phyloP scores from a whole-genome alignment of 2,329 filamentous ascomycete species.

The Colletotrichum tabaci region DNA sequence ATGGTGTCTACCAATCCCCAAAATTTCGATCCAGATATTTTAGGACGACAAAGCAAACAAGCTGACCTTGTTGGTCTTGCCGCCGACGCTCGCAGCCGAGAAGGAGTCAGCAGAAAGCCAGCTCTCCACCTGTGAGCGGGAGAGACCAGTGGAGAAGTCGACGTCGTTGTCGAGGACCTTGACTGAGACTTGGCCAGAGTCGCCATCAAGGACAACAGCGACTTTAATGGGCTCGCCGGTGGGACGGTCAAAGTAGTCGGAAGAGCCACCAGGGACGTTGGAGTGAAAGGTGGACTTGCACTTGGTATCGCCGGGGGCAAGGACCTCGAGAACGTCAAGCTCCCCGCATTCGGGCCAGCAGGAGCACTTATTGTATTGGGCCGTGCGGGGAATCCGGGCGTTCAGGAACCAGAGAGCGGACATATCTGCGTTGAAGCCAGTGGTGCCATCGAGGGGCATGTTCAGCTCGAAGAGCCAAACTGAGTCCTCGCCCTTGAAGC shows the following conservation, averaged over 20 bases:
- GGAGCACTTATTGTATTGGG: conserved; percentile 80
- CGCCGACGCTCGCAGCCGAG: conserved; percentile 7
- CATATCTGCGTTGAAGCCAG: conserved; percentile 74
- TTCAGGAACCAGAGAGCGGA: conserved; percentile 85
- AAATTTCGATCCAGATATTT: conserved; percentile 6
- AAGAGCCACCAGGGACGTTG: conserved; percentile 74
- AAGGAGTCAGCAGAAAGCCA: conserved; percentile 48
- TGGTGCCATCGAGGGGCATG: conserved; percentile 75
- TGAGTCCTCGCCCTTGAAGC: conserved; percentile 74
- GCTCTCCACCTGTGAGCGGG: conserved; percentile 54
- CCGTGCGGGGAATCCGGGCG: conserved; percentile 77
- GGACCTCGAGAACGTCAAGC: conserved; percentile 82
- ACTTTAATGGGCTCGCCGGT: conserved; percentile 71
- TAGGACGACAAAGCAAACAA: conserved; percentile 41
- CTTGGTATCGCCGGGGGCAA: conserved; percentile 74
- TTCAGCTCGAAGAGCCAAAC: conserved; percentile 81
- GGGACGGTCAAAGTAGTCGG: conserved; percentile 81
- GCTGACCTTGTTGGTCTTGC: conserved; percentile 35
- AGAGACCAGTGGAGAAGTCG: conserved; percentile 58
- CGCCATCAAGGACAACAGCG: conserved; percentile 72
- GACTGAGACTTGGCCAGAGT: conserved; percentile 68
- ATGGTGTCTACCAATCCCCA: conserved; percentile 12
- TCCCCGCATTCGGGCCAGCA: conserved; percentile 84
- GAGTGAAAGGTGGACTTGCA: conserved; percentile 81
- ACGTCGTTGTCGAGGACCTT: conserved; percentile 63